Conservation (phyloP, 345 rosid genomes). For the Salix suchowensis region DNA sequence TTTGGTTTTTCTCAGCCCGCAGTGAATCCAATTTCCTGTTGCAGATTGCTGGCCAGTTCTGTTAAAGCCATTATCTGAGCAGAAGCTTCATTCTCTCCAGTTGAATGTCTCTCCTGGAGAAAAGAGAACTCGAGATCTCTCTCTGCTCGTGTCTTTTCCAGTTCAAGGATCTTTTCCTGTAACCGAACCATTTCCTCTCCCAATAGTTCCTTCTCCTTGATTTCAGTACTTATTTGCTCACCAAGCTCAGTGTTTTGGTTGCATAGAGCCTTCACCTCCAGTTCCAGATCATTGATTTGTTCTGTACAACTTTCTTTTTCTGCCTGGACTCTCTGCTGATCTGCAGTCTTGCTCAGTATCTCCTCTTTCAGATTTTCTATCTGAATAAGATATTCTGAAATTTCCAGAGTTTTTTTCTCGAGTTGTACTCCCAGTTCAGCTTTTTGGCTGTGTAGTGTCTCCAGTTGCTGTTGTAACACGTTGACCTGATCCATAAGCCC, state of each 20-base stretch:
- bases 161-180: slow-evolving; percentile 29
- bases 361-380: slow-evolving; percentile 29
- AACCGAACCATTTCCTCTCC: slow-evolving; percentile 21
- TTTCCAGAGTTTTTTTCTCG: slow-evolving; percentile 47
- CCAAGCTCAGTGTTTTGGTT: slow-evolving; percentile 25
- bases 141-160: slow-evolving; percentile 36
- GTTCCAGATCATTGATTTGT: slow-evolving; percentile 24
- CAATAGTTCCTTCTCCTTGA: slow-evolving; percentile 12
- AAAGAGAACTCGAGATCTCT: slow-evolving; percentile 41
- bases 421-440: slow-evolving; percentile 51
- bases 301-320: slow-evolving; percentile 22
- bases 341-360: slow-evolving; percentile 15
- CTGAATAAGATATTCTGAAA: slow-evolving; percentile 39
- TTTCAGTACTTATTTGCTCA: slow-evolving; percentile 18
- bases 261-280: slow-evolving; percentile 17
- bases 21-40: slow-evolving; percentile 47
- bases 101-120: slow-evolving; percentile 34
- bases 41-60: slow-evolving; percentile 37
- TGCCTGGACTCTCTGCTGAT: slow-evolving; percentile 20
- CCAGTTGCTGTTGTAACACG: slow-evolving; percentile 47
- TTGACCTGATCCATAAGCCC: slow-evolving; percentile 48
- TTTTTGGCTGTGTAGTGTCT: slow-evolving; percentile 45
- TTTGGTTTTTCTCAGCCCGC: slow-evolving; percentile 35
- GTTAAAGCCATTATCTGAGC: slow-evolving; percentile 39
- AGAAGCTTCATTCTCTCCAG: slow-evolving; percentile 40